Conservation (phyloP, 1,284 basidiomycete species). For the Abortiporus biennis region DNA sequence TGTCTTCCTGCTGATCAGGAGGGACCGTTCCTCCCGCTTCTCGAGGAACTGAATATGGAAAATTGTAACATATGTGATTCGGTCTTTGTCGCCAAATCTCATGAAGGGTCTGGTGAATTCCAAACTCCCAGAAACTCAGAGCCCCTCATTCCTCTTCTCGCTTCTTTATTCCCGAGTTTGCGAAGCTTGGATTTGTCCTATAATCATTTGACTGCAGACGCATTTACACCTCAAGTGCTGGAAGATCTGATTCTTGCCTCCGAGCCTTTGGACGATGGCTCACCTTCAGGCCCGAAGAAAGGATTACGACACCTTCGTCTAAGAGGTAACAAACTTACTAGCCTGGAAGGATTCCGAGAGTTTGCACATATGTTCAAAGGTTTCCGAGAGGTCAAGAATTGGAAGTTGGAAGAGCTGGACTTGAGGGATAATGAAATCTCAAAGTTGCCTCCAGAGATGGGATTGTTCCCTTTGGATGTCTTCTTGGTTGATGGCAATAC, state of each 20-base stretch:
- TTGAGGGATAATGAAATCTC: slow-evolving; percentile 72
- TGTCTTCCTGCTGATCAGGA: slow-evolving; percentile 36
- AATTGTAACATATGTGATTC: slow-evolving; percentile 60
- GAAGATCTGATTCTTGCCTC: slow-evolving; percentile 40
- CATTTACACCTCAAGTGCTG: slow-evolving; percentile 41
- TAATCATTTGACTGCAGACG: slow-evolving; percentile 52
- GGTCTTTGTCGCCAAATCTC: slow-evolving; percentile 34
- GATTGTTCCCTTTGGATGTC: slow-evolving; percentile 68
- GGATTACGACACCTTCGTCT: slow-evolving; percentile 61
- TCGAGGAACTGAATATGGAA: slow-evolving; percentile 69
- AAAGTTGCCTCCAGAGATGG: slow-evolving; percentile 60
- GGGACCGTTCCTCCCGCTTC: slow-evolving; percentile 45
- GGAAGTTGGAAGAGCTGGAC: slow-evolving; percentile 76
- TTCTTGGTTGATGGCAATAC: slow-evolving; percentile 79
- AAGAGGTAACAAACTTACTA: slow-evolving; percentile 57
- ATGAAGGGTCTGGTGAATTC: slow-evolving; percentile 21
- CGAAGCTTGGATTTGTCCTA: slow-evolving; percentile 67
- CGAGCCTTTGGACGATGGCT: slow-evolving; percentile 3
- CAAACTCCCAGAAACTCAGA: slow-evolving; percentile 43
- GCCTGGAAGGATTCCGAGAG: slow-evolving; percentile 54
- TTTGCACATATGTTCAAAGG: slow-evolving; percentile 59
- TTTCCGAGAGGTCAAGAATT: slow-evolving; percentile 55
- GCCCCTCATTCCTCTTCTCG: slow-evolving; percentile 48
- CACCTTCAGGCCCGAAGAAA: slow-evolving; percentile 21
- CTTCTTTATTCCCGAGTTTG: slow-evolving; percentile 62